phyloP scores from a whole-genome alignment of 805 yeast genomes.

The Priceomyces castillae region DNA sequence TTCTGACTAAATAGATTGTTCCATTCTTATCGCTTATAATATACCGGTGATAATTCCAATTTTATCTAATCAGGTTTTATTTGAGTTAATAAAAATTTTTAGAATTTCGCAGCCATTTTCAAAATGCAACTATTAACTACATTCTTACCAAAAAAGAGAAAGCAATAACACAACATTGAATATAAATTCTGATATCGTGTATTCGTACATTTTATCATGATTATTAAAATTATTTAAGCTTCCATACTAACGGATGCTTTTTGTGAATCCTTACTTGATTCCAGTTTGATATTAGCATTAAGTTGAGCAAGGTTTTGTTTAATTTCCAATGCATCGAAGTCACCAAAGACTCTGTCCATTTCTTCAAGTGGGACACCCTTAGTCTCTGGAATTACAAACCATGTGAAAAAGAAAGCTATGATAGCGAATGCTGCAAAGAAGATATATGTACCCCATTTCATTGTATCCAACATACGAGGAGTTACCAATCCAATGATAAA shows the following conservation, averaged over 20 bases:
- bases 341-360: constrained; percentile 46
- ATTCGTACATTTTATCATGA: neutral
- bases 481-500: constrained; percentile 38
- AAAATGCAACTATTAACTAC: too few relatives aligned
- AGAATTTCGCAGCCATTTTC: too few relatives aligned
- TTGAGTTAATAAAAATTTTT: too few relatives aligned
- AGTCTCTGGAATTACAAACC: constrained; percentile 55
- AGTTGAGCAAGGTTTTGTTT: constrained; percentile 2
- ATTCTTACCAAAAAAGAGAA: too few relatives aligned
- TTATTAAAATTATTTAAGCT: neutral
- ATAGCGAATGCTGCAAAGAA: constrained; percentile 49
- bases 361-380: constrained; percentile 74
- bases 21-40: too few relatives aligned
- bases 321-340: constrained; percentile 5
- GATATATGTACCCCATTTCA: constrained; percentile 29
- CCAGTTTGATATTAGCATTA: neutral
- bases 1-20: neutral
- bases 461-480: constrained; percentile 24
- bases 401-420: constrained; percentile 45
- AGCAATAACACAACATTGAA: too few relatives aligned
- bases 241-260: constrained; percentile 2
- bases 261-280: too few relatives aligned
- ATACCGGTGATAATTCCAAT: too few relatives aligned
- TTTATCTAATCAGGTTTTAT: too few relatives aligned
- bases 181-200: too few relatives aligned